A percentile compares a stretch with the other conserved stretches of the same genome.
These are phyloP conservation scores for Rhizoctonia solani DNA, from an alignment of 1,284 basidiomycete species.

Conservation along the genomic window DNA sequence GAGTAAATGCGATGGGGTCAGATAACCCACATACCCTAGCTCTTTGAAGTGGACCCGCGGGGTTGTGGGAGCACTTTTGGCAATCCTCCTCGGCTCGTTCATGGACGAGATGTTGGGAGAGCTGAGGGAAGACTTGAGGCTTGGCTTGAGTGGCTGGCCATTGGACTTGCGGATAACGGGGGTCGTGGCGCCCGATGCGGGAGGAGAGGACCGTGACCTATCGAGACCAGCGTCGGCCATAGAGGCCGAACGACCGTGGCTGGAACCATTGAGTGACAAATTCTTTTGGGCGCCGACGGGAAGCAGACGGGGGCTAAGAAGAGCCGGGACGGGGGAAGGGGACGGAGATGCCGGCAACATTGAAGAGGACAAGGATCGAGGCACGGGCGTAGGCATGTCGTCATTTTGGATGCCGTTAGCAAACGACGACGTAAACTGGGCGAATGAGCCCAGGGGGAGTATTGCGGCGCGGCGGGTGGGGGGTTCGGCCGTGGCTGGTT, in stretches of 20 bases:
- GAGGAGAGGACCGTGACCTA: slow-evolving; percentile 1
- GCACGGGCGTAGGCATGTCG: slow-evolving; percentile 11
- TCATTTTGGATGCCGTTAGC: slow-evolving; percentile 15
- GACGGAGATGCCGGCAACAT: too few species aligned
- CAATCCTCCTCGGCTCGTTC: slow-evolving; percentile 14
- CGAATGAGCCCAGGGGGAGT: background rate
- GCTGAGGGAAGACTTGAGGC: slow-evolving; percentile 32
- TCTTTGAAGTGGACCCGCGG: slow-evolving; percentile 31
- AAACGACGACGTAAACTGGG: slow-evolving; percentile 27
- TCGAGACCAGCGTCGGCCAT: slow-evolving; percentile 19
- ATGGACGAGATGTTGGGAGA: slow-evolving; percentile 31
- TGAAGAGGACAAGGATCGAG: slow-evolving; percentile 8
- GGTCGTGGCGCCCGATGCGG: slow-evolving; percentile 11
- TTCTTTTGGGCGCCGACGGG: slow-evolving; percentile 17
- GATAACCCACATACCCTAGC: slow-evolving; percentile 14
- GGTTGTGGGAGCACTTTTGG: slow-evolving; percentile 27
- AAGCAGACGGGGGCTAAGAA: slow-evolving; percentile 5
- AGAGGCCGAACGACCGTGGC: slow-evolving; percentile 28
- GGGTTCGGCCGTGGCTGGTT: slow-evolving; percentile 3
- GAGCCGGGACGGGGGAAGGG: background rate
- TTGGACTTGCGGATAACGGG: slow-evolving; percentile 30
- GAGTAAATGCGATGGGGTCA: background rate
- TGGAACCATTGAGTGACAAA: background rate
- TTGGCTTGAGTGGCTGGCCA: slow-evolving; percentile 26
- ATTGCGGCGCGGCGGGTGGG: slow-evolving; percentile 7